Evolutionary conservation across 2,329 filamentous ascomycete species (phyloP).

Genomic region (Didymella lethalis): DNA sequence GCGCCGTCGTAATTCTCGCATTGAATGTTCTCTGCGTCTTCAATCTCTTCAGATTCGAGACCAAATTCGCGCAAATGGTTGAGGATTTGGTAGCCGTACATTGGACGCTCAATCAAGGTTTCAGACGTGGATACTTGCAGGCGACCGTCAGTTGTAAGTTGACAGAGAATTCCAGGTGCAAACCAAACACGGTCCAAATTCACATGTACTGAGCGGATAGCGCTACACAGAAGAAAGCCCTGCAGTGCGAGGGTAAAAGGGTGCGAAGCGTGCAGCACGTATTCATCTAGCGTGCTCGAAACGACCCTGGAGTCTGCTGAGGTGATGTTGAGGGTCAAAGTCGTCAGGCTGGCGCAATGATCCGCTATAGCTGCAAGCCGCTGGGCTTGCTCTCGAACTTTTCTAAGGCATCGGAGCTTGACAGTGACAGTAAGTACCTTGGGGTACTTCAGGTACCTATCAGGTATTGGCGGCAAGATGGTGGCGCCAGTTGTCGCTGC

Average conservation of each 20-base stretch:
- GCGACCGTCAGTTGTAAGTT: neutral
- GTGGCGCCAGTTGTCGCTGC: neutral
- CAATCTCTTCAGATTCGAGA: neutral
- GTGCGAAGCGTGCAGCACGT: neutral
- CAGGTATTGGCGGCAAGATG: conserved; percentile 2
- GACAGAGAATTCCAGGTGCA: neutral
- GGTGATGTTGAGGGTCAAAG: neutral
- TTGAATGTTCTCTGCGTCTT: neutral
- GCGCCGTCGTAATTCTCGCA: too few species aligned
- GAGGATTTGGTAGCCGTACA: neutral
- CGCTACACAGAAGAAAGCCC: neutral
- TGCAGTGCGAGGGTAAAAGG: conserved; percentile 1
- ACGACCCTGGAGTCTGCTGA: conserved; percentile 1
- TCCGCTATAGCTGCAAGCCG: neutral
- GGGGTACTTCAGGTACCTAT: neutral
- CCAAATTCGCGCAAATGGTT: neutral
- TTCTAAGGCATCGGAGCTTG: neutral
- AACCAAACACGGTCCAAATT: conserved; percentile 7
- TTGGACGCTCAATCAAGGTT: neutral
- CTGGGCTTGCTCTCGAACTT: neutral
- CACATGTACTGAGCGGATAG: neutral
- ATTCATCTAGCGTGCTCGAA: conserved; percentile 1
- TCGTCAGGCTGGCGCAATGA: neutral
- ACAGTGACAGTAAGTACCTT: conserved; percentile 1
- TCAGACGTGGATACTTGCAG: neutral